Conservation (phyloP, 768 basidiomycete species). For the Leccinum incarnatum region DNA sequence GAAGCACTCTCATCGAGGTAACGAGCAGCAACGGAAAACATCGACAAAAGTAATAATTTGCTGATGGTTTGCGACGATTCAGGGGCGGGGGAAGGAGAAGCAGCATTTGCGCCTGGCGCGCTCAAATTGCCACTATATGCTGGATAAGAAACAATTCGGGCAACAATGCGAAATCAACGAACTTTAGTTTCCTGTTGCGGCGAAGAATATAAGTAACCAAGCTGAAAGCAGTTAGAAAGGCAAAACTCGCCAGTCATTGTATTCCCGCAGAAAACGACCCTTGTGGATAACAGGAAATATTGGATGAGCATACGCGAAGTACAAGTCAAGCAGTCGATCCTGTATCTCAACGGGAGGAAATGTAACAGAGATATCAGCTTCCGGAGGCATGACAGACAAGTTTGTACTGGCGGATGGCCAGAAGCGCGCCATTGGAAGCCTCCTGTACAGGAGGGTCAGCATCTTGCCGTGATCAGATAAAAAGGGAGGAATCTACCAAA, state of each 20-base stretch:
- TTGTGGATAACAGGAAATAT: slow-evolving; percentile 81
- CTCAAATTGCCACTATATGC: slow-evolving; percentile 35
- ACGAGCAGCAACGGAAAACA: slow-evolving; percentile 79
- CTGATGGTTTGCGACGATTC: slow-evolving; percentile 64
- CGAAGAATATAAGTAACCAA: slow-evolving; percentile 2
- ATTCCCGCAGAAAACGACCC: slow-evolving; percentile 64
- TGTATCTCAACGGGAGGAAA: slow-evolving; percentile 65
- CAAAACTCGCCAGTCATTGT: slow-evolving; percentile 45
- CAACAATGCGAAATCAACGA: not conserved
- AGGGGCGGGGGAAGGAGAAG: slow-evolving; percentile 21
- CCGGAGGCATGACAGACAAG: slow-evolving; percentile 36
- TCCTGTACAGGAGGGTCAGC: slow-evolving; percentile 40
- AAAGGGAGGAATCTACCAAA: slow-evolving; percentile 46
- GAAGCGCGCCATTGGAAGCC: slow-evolving; percentile 69
- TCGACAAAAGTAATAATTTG: slow-evolving; percentile 69
- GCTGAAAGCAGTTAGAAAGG: not conserved
- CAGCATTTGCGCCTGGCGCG: slow-evolving; percentile 21
- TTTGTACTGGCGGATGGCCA: slow-evolving; percentile 61
- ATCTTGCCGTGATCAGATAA: slow-evolving; percentile 3
- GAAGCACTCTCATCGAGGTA: slow-evolving; percentile 53
- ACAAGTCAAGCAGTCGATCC: slow-evolving; percentile 66
- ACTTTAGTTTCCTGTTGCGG: slow-evolving; percentile 28
- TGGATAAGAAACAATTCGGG: slow-evolving; percentile 17
- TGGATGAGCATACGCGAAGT: slow-evolving; percentile 83
- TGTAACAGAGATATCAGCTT: slow-evolving; percentile 42